A percentile compares a stretch with the other conserved stretches of the same genome.
These are phyloP conservation scores for Rhodotorula mucilaginosa DNA, from an alignment of 1,284 basidiomycete genomes.

Conservation along the genomic window DNA sequence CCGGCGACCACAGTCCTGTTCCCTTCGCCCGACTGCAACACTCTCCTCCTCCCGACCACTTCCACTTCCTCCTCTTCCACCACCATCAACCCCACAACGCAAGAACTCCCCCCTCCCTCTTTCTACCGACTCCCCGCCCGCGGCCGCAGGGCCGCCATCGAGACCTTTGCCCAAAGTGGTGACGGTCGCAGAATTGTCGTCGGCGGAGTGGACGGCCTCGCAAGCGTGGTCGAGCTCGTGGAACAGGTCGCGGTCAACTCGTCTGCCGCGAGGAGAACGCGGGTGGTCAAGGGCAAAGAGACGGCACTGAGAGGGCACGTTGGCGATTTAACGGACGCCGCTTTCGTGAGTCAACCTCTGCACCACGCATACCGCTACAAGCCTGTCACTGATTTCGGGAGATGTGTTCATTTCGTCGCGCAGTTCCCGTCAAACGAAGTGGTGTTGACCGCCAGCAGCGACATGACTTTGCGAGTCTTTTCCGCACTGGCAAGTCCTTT, in stretches of 20 bases:
- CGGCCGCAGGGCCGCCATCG: constrained; percentile 40
- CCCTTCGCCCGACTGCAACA: constrained; percentile 13
- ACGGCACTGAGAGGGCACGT: constrained; percentile 51
- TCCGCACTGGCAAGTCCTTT: constrained; percentile 44
- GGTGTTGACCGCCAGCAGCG: constrained; percentile 50
- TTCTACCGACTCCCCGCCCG: neutral
- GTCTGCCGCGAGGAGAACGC: constrained; percentile 15
- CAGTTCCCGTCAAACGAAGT: constrained; percentile 47
- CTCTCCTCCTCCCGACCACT: neutral
- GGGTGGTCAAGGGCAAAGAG: constrained; percentile 11
- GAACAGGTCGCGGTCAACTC: constrained; percentile 3
- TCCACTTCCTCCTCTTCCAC: neutral
- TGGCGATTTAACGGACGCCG: constrained; percentile 50
- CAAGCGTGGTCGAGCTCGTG: constrained; percentile 44
- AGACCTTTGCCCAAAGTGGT: constrained; percentile 47
- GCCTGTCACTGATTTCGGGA: constrained; percentile 7
- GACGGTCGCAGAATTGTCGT: constrained; percentile 46
- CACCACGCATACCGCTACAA: constrained; percentile 41
- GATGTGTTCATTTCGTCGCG: constrained; percentile 28
- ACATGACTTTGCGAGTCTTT: constrained; percentile 51
- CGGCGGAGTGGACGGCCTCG: constrained; percentile 51
- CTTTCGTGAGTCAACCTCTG: constrained; percentile 42
- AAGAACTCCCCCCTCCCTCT: constrained; percentile 14
- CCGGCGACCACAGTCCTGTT: constrained; percentile 18
- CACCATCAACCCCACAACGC: neutral